Percentiles rank a stretch among this genome's conserved stretches.
Conservation (phyloP, 2,329 filamentous ascomycete species). For the Colletotrichum lupini region DNA sequence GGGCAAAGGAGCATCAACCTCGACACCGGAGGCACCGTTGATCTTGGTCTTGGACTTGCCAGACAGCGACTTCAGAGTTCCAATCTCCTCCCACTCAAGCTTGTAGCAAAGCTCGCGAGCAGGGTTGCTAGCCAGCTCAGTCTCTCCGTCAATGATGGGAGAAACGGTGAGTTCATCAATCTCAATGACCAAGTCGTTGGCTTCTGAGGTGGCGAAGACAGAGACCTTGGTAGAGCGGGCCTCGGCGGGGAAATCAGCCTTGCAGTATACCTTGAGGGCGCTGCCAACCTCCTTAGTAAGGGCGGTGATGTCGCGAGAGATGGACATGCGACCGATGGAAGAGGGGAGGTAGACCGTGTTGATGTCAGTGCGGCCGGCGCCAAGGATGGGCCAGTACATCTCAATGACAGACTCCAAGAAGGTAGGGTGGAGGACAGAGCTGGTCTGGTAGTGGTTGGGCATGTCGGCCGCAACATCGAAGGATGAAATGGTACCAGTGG, state of each 20-base stretch:
- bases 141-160: conserved; percentile 37
- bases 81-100: conserved; percentile 38
- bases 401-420: conserved; percentile 39
- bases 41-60: conserved; percentile 26
- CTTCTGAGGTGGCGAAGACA: conserved; percentile 35
- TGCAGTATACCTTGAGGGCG: conserved; percentile 39
- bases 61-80: conserved; percentile 29
- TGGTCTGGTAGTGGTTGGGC: conserved; percentile 37
- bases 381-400: conserved; percentile 47
- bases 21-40: conserved; percentile 19
- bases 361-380: conserved; percentile 41
- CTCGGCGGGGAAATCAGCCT: conserved; percentile 33
- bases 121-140: conserved; percentile 29
- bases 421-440: conserved; percentile 38
- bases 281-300: conserved; percentile 47
- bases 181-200: conserved; percentile 38
- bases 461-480: conserved; percentile 36
- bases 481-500: conserved; percentile 28
- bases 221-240: conserved; percentile 36
- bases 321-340: conserved; percentile 42
- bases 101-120: conserved; percentile 40
- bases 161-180: conserved; percentile 40
- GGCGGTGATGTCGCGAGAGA: conserved; percentile 43
- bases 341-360: conserved; percentile 48
- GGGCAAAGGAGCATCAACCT: conserved; percentile 29